These are phyloP conservation scores for Quercus lobata DNA, from an alignment of 331 rosid genomes.

Conservation along the genomic window DNA sequence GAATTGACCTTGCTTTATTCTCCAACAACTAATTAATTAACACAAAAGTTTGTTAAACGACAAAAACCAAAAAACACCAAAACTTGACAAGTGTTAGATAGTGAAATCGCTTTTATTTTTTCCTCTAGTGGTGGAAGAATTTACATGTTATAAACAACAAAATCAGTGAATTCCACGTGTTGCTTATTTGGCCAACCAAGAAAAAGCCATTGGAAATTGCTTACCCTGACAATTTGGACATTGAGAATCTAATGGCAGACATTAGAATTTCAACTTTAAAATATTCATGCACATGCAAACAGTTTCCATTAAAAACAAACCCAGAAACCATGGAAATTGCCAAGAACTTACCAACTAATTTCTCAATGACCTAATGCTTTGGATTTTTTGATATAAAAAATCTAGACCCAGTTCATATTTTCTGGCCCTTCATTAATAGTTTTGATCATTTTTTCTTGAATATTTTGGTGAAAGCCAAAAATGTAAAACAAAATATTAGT, in stretches of 20 bases:
- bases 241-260: neutral
- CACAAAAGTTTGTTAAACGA: too few species aligned
- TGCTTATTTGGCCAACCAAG: conserved; percentile 7
- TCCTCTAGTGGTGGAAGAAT: neutral
- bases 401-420: neutral
- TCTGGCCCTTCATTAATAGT: neutral
- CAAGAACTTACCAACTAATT: conserved; percentile 6
- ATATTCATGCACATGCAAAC: neutral
- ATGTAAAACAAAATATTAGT: neutral
- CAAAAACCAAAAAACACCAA: too few species aligned
- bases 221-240: neutral
- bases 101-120: neutral
- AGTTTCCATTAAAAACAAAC: neutral
- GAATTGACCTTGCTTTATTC: neutral
- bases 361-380: neutral
- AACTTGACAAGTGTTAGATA: neutral
- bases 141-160: neutral
- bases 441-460: neutral
- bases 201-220: conserved; percentile 19
- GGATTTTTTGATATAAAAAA: neutral
- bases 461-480: neutral
- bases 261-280: neutral
- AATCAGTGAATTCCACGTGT: conserved; percentile 1
- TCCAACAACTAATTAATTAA: neutral
- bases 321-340: conserved; percentile 4